Base-by-base conservation (phyloP, 805 yeast species). In the Hanseniaspora pseudoguilliermondii region DNA sequence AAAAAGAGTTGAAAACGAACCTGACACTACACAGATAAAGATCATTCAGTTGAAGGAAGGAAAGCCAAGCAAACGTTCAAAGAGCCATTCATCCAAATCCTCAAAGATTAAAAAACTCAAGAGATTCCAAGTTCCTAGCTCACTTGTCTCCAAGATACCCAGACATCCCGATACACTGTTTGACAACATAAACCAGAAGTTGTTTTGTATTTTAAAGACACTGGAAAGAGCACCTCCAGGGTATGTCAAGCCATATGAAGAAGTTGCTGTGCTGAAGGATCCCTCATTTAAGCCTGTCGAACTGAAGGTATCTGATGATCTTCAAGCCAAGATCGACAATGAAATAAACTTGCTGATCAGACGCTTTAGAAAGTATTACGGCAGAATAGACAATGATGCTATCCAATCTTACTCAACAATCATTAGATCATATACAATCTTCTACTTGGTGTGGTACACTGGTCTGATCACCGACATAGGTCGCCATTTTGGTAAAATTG, bases 361-460 rank as follows among this genome's bases (percentile, higher is more conserved):
- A 34, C 34, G 21, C 18, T 46, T 46, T 10, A 46, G 21, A n/a
- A 46, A 46, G n/a, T 25, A 29, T 25, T 53, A 38, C 42, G 32
- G 34, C n/a, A 53, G 43, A 21, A 32, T 53, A 15, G 50, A 53
- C 20, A 27, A 38, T 18, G 47, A 53, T 15, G 5, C 34, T 21
- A 46, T 53, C 13, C 34, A 25, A 2, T 6, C 40, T 29, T 46
- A 34, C 27, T 25, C 40, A 3, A 29, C 46, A 7, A 46, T 53
- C 15, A 39, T 53, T 1, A 38, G 36, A 25, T 23, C 50, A 7
- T 53, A 53, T 42, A 46, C 34, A 15, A 46, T 25, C 15, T 38
- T 53, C 6, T 48, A 53, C 16, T 13, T 53, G 13, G 47, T 44
- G n/a, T 53, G 56, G 56, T n/a, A 46, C 34, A 25, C 50, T 2